Evolutionary conservation across 768 basidiomycete genomes (phyloP).

Genomic region (Pleurotus ostreatus): DNA sequence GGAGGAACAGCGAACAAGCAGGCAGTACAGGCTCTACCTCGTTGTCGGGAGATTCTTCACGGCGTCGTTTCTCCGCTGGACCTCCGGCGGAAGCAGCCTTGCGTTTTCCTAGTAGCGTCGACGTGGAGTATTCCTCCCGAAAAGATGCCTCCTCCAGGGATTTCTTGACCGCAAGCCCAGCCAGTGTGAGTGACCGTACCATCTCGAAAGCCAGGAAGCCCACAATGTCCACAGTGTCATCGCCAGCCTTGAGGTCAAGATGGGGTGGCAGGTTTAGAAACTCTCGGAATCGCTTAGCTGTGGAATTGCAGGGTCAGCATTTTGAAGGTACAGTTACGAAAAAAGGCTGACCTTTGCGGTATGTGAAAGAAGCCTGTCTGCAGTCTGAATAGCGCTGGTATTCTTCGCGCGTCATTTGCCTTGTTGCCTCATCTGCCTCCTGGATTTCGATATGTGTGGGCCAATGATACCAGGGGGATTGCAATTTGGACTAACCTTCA

Average conservation of each 20-base stretch:
- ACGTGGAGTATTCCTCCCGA: conserved; percentile 54
- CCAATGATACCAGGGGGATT: neutral
- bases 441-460: conserved; percentile 20
- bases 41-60: conserved; percentile 58
- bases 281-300: conserved; percentile 92
- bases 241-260: conserved; percentile 85
- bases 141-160: conserved; percentile 70
- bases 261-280: conserved; percentile 87
- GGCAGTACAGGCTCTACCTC: conserved; percentile 64
- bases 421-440: conserved; percentile 94
- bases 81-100: conserved; percentile 46
- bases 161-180: conserved; percentile 81
- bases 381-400: conserved; percentile 97
- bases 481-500: conserved; percentile 48
- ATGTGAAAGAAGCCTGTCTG: conserved; percentile 94
- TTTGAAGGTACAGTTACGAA: neutral
- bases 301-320: neutral
- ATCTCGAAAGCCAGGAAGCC: conserved; percentile 97
- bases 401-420: conserved; percentile 94
- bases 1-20: conserved; percentile 71
- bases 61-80: conserved; percentile 47
- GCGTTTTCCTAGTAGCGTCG: conserved; percentile 67
- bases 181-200: conserved; percentile 89
- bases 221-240: conserved; percentile 94
- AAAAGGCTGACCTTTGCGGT: conserved; percentile 74